These are phyloP conservation scores for Aureobasidium lini DNA, from an alignment of 2,329 filamentous ascomycete species.

Conservation along the genomic window DNA sequence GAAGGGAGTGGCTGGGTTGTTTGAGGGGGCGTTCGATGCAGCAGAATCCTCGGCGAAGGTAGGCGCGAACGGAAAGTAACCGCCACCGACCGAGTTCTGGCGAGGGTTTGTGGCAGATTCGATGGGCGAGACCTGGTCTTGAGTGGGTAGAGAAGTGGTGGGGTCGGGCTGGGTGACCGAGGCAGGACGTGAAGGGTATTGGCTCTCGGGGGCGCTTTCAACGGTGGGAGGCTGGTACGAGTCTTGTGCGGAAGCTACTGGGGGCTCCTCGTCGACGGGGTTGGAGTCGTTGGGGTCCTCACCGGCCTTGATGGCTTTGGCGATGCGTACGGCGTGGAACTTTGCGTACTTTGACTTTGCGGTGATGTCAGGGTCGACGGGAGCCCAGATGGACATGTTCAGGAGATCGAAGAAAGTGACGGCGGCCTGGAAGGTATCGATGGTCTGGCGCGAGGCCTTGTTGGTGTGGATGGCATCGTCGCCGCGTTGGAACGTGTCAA, in stretches of 20 bases:
- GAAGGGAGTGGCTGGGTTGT: slow-evolving; percentile 20
- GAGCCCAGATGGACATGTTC: slow-evolving; percentile 64
- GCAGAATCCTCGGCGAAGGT: slow-evolving; percentile 35
- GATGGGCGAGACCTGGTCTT: slow-evolving; percentile 39
- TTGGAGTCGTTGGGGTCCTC: slow-evolving; percentile 90
- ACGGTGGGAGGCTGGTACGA: slow-evolving; percentile 44
- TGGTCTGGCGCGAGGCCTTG: slow-evolving; percentile 84
- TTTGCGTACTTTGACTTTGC: slow-evolving; percentile 95
- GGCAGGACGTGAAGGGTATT: slow-evolving; percentile 33
- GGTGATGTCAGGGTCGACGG: slow-evolving; percentile 63
- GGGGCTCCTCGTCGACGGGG: slow-evolving; percentile 57
- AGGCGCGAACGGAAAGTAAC: slow-evolving; percentile 51
- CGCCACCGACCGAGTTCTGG: slow-evolving; percentile 46
- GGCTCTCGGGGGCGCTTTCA: slow-evolving; percentile 54
- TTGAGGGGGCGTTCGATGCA: slow-evolving; percentile 30
- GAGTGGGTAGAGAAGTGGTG: slow-evolving; percentile 33
- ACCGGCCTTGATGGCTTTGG: slow-evolving; percentile 82
- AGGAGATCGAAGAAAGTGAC: slow-evolving; percentile 86
- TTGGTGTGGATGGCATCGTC: slow-evolving; percentile 75
- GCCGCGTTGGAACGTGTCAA: slow-evolving; percentile 78
- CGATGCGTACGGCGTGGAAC: slow-evolving; percentile 86
- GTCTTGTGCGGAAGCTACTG: slow-evolving; percentile 28
- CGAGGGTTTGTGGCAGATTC: slow-evolving; percentile 31
- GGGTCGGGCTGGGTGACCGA: slow-evolving; percentile 21
- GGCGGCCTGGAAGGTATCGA: slow-evolving; percentile 87